Evolutionary conservation across 345 rosid genomes (phyloP), one percentile per base, ranked within the genome.

Genomic region (Jatropha curcas): DNA sequence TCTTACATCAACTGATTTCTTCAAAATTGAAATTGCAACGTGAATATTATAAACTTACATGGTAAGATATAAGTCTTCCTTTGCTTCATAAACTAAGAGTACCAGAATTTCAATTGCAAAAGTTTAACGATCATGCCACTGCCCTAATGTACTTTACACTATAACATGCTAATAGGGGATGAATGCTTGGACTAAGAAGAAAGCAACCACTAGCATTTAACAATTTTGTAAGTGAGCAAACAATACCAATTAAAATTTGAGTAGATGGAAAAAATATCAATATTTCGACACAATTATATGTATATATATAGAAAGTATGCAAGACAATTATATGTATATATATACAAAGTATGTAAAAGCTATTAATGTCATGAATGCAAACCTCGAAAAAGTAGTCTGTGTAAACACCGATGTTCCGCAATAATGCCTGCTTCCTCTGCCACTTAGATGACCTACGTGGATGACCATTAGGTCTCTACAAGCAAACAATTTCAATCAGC

Each of bases 331-430:
- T n/a, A 39, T 16, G 8, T 19, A 7, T 1, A 19, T 39, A 46
- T n/a, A n/a, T n/a, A 50, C 13, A 60, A 2, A 20, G 63, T 22
- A 45, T 20, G 35, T 16, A 31, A 10, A 31, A 57, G 20, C 33
- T 60, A 48, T 33, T 22, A 73, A 56, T 10, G 22, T 70, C 28
- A 57, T 27, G 22, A 70, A 65, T 41, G 59, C n/a, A 74, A 65
- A 91, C 97, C 90, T 84, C 66, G 79, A 87, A 82, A 74, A 89
- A 20, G 84, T 77, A 60, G 17, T 88, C 87, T 52, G 90, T 79
- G 66, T 82, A 91, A 57, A 83, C 74, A 79, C 64, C 71, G 31
- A 82, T 25, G 79, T 87, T 80, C n/a, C 86, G 86, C 68, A 87
- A 60, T 52, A 88, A 60, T 0, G 83, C 80, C 70, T 85, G 82